A percentile compares a stretch with the other conserved stretches of the same genome.
Conservation (phyloP, 768 basidiomycete species). For the Russula foetens region DNA sequence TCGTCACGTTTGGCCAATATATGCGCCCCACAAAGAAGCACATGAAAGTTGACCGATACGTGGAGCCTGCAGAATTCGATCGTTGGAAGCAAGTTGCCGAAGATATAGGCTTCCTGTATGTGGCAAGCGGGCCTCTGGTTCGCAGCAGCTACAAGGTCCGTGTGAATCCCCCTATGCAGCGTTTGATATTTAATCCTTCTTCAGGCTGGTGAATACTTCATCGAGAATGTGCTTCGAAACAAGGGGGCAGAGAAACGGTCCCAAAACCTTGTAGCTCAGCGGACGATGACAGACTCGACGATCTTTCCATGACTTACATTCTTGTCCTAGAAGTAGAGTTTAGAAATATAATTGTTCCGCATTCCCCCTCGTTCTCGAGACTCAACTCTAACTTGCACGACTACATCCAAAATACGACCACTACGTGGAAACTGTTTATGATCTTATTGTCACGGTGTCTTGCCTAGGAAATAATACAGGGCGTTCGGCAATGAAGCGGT, state of each 20-base stretch:
- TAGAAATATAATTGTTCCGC: neutral
- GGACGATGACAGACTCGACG: neutral
- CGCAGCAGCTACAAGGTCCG: conserved; percentile 94
- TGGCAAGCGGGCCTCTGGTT: conserved; percentile 93
- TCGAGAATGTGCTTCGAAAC: conserved; percentile 78
- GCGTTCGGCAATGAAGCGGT: neutral
- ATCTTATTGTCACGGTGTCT: no score
- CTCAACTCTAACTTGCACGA: neutral
- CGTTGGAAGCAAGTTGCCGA: conserved; percentile 87
- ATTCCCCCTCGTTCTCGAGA: neutral
- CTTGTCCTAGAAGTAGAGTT: neutral
- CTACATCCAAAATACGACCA: neutral
- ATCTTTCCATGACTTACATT: neutral
- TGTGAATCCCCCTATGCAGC: neutral
- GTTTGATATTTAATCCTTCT: neutral
- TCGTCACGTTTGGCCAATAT: conserved; percentile 98
- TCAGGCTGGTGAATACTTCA: conserved; percentile 93
- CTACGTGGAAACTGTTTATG: no score
- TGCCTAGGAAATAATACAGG: no score
- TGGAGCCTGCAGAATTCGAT: conserved; percentile 89
- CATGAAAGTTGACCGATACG: conserved; percentile 98
- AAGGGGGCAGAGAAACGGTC: conserved; percentile 41
- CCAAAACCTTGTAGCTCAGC: conserved; percentile 25
- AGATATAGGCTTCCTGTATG: conserved; percentile 92
- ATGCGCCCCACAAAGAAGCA: conserved; percentile 99